Evolutionary conservation across 169 alveolate species (phyloP).

Genomic region (Plasmodium gaboni): DNA sequence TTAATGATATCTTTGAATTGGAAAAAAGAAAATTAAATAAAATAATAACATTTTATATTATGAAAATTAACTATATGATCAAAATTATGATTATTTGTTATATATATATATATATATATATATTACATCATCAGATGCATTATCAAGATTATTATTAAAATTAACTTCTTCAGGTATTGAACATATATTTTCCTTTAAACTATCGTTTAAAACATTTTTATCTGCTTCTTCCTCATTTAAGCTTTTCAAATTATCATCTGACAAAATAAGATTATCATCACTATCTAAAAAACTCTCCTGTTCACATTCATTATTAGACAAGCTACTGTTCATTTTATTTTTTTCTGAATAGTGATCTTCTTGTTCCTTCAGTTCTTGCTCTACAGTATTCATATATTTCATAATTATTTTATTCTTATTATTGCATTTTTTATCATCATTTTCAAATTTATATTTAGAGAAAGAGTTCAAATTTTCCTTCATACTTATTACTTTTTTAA

Average conservation of each 20-base stretch:
- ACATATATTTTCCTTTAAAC: background rate
- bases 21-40: background rate
- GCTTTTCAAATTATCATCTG: conserved; percentile 10
- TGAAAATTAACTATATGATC: too few species aligned
- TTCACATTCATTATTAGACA: conserved; percentile 20
- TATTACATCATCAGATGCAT: conserved; percentile 19
- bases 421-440: conserved; percentile 19
- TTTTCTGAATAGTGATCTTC: background rate
- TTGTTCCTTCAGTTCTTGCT: conserved; percentile 39
- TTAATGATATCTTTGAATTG: conserved; percentile 9
- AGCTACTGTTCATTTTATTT: conserved; percentile 4
- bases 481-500: conserved; percentile 12
- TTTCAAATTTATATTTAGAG: conserved; percentile 16
- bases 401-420: conserved; percentile 34
- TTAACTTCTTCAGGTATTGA: background rate
- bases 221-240: conserved; percentile 6
- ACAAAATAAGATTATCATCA: conserved; percentile 46
- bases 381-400: conserved; percentile 37
- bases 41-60: background rate
- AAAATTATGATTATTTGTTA: too few species aligned
- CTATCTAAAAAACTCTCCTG: conserved; percentile 37
- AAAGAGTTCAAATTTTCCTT: conserved; percentile 20
- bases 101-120: background rate
- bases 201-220: background rate
- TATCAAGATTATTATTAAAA: conserved; percentile 7